Percentiles rank a stretch among this genome's conserved stretches.
Conservation (phyloP, 805 yeast genomes). For the Kodamaea restingae region DNA sequence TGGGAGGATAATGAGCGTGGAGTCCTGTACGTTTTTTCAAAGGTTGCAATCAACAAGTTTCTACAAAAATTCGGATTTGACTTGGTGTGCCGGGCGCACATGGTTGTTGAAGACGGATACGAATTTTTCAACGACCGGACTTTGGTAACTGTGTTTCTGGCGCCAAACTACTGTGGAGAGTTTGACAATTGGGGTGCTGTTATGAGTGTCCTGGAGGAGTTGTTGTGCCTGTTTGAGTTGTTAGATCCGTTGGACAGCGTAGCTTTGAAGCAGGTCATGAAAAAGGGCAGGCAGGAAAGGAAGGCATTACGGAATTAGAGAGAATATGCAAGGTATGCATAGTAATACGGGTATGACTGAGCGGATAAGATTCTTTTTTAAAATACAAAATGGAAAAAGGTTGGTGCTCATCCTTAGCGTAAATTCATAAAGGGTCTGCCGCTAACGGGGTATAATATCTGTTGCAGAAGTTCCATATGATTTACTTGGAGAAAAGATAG, state of each 20-base stretch:
- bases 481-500: too few species aligned
- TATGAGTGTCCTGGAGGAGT: conserved; percentile 91
- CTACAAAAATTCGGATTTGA: conserved; percentile 72
- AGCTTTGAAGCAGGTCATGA: conserved; percentile 92
- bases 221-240: conserved; percentile 88
- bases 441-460: too few species aligned
- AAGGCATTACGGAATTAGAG: conserved; percentile 27
- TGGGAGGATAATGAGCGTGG: conserved; percentile 90
- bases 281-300: conserved; percentile 85
- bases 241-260: conserved; percentile 91
- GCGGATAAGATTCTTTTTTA: too few species aligned
- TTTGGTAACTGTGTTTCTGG: conserved; percentile 68
- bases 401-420: too few species aligned
- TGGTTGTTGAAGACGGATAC: conserved; percentile 83
- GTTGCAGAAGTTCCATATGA: too few species aligned
- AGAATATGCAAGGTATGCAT: too few species aligned
- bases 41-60: conserved; percentile 76
- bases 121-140: conserved; percentile 72
- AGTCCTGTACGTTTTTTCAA: conserved; percentile 74
- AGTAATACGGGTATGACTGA: too few species aligned
- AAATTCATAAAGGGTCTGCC: too few species aligned
- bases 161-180: conserved; percentile 80
- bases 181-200: conserved; percentile 97
- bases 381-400: too few species aligned
- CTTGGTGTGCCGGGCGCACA: conserved; percentile 79